phyloP scores from a whole-genome alignment of 2,329 filamentous ascomycete genomes.

The Cryphonectria naterciae region DNA sequence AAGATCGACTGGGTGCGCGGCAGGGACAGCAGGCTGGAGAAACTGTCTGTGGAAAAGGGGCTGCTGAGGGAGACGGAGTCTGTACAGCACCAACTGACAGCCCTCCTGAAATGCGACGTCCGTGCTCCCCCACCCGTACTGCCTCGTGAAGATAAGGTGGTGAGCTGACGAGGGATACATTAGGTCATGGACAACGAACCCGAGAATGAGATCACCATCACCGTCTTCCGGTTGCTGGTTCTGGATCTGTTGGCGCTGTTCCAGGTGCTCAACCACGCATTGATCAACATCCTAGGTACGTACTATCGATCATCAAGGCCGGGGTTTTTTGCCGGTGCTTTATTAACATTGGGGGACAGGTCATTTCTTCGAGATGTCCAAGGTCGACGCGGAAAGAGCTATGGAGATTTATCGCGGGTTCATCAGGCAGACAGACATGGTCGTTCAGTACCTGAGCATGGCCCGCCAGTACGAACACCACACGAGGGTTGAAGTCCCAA shows the following conservation, averaged over 20 bases:
- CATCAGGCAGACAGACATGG: conserved; percentile 86
- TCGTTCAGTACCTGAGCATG: conserved; percentile 85
- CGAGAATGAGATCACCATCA: conserved; percentile 95
- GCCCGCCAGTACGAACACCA: conserved; percentile 91
- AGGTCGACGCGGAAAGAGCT: conserved; percentile 87
- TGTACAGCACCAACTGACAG: conserved; percentile 85
- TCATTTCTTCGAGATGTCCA: conserved; percentile 98
- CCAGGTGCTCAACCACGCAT: conserved; percentile 93
- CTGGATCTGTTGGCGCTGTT: conserved; percentile 88
- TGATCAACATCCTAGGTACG: conserved; percentile 93
- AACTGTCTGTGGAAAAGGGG: conserved; percentile 87
- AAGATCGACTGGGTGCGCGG: conserved; percentile 88
- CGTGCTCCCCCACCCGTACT: conserved; percentile 40
- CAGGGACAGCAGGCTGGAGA: conserved; percentile 82
- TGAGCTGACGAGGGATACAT: conserved; percentile 19
- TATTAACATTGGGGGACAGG: conserved; percentile 55
- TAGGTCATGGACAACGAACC: conserved; percentile 82
- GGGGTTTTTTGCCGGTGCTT: conserved; percentile 3
- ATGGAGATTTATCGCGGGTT: conserved; percentile 92
- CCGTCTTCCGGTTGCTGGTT: conserved; percentile 88
- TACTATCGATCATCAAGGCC: conserved; percentile 19
- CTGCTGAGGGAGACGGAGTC: conserved; percentile 87
- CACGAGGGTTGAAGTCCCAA: conserved; percentile 91
- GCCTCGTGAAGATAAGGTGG: neutral
- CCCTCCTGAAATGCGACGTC: conserved; percentile 88